phyloP scores from a whole-genome alignment of 106 monocot genomes.

The Platanthera zijinensis region DNA sequence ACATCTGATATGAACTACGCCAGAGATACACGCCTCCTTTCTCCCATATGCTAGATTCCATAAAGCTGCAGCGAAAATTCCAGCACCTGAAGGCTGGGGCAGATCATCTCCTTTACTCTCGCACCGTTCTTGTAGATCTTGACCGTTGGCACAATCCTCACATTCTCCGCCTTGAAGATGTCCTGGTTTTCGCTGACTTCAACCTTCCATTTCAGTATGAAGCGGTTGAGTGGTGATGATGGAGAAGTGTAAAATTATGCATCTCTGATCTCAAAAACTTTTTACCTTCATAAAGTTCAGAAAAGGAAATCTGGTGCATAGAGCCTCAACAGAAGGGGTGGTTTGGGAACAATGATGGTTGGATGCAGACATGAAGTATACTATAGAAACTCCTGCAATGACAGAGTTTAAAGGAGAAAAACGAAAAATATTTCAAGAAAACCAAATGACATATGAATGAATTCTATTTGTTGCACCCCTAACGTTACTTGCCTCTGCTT shows the following conservation, averaged over 20 bases:
- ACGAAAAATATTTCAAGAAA: too few relatives aligned
- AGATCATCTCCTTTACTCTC: constrained; percentile 82
- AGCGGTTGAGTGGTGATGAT: neutral
- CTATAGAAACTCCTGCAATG: constrained; percentile 55
- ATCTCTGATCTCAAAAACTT: neutral
- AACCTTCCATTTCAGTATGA: constrained; percentile 28
- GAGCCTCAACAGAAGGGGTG: constrained; percentile 36
- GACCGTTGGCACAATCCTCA: constrained; percentile 63
- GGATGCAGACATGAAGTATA: constrained; percentile 39
- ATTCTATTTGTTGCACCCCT: too few relatives aligned
- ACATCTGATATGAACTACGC: neutral
- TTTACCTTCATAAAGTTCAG: constrained; percentile 67
- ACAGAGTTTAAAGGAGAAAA: too few relatives aligned
- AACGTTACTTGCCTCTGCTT: too few relatives aligned
- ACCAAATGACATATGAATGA: too few relatives aligned
- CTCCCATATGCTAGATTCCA: constrained; percentile 27
- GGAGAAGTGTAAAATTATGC: neutral
- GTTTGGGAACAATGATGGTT: constrained; percentile 46
- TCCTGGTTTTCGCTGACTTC: constrained; percentile 47
- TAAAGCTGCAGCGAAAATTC: constrained; percentile 72
- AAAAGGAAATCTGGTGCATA: constrained; percentile 50
- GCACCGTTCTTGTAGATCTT: constrained; percentile 81
- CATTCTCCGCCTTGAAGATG: constrained; percentile 54
- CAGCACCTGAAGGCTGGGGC: constrained; percentile 62
- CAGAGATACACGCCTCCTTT: neutral